Conservation (phyloP, 2,329 filamentous ascomycete species). For the Intubia oerlemansii region DNA sequence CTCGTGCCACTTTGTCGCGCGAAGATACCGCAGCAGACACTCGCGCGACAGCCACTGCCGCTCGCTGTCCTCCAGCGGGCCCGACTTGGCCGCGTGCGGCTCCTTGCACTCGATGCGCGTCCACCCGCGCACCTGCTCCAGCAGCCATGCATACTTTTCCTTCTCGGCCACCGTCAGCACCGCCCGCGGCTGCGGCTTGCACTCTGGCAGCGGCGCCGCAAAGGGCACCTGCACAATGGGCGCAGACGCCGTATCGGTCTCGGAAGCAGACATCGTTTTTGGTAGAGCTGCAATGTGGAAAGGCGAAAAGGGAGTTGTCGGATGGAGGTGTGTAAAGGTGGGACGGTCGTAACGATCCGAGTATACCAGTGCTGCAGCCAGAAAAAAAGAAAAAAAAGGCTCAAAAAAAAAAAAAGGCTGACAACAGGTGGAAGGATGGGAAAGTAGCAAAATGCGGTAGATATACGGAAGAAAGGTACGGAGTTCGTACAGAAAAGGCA, state of each 20-base stretch:
- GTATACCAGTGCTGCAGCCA: too few relatives aligned
- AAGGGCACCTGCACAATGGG: constrained; percentile 22
- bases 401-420: too few relatives aligned
- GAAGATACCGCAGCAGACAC: constrained; percentile 79
- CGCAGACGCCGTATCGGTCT: constrained; percentile 1
- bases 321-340: neutral
- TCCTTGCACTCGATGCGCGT: constrained; percentile 45
- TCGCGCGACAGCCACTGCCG: constrained; percentile 81
- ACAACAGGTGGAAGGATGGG: too few relatives aligned
- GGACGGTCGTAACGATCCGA: too few relatives aligned
- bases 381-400: too few relatives aligned
- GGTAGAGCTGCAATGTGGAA: neutral
- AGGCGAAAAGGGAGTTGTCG: neutral
- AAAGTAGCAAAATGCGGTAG: too few relatives aligned
- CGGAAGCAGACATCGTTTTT: constrained; percentile 2
- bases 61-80: constrained; percentile 57
- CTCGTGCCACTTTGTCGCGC: constrained; percentile 78
- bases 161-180: constrained; percentile 56
- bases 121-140: constrained; percentile 51
- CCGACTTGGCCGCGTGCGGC: constrained; percentile 26
- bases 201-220: constrained; percentile 29
- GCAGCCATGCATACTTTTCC: constrained; percentile 58
- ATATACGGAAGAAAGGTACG: too few relatives aligned
- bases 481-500: too few relatives aligned
- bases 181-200: constrained; percentile 32